phyloP scores from a whole-genome alignment of 2,329 filamentous ascomycete genomes.

The Chlorencoelia australis region DNA sequence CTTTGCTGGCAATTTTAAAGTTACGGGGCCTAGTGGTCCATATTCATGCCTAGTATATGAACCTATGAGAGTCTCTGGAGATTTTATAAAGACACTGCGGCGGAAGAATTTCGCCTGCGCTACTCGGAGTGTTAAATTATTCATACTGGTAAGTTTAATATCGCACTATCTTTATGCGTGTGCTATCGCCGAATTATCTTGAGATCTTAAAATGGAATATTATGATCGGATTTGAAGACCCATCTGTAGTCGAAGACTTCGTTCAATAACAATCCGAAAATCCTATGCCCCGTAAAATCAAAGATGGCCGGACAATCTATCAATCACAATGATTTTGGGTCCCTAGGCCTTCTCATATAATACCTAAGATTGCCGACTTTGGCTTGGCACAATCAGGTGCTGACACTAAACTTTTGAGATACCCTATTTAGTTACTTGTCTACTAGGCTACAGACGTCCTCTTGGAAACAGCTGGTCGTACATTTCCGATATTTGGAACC shows the following conservation, averaged over 20 bases:
- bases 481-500: conserved; percentile 96
- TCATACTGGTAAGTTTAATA: conserved; percentile 6
- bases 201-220: conserved; percentile 17
- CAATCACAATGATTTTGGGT: conserved; percentile 9
- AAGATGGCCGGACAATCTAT: conserved; percentile 11
- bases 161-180: too few species aligned
- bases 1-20: conserved; percentile 8
- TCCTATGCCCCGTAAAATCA: conserved; percentile 15
- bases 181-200: too few species aligned
- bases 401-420: conserved; percentile 45
- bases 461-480: conserved; percentile 89
- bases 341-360: conserved; percentile 8
- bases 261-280: conserved; percentile 10
- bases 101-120: too few species aligned
- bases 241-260: conserved; percentile 13
- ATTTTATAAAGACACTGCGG: too few species aligned
- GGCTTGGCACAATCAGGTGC: conserved; percentile 34
- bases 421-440: conserved; percentile 96
- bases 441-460: conserved; percentile 95
- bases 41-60: conserved; percentile 12
- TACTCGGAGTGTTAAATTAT: conserved; percentile 5
- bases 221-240: conserved; percentile 13
- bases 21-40: neutral
- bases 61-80: conserved; percentile 11
- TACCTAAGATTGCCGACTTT: conserved; percentile 82